Base-by-base conservation (phyloP, 2,329 filamentous ascomycete species). In the Phaeosphaeriaceae sp. region DNA sequence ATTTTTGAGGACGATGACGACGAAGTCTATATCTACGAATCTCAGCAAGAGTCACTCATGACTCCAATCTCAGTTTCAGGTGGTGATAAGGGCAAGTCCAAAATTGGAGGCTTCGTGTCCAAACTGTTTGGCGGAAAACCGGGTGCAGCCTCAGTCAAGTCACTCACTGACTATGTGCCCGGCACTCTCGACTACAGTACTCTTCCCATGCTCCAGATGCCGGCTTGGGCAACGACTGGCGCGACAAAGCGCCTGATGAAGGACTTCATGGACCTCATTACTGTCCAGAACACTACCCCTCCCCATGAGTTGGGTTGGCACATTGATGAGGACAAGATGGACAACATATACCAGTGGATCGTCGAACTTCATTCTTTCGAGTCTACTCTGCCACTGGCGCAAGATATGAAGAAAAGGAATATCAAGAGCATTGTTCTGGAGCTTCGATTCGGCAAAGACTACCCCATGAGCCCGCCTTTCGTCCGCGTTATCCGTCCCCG, bases 341-440 rank as follows among this genome's bases (percentile, higher is more conserved):
- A 82, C 6, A 96, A 93, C 69, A 83, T 93, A 61, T 97, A 95
- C 70, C 92, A 96, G 70, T 96, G 93, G 93, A 92, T 96, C 57
- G 88, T 96, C 6, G 91, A 97, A 74, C 81, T 97, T 1, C 93
- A 97, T 74, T 91, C 89, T 45, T 96, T 97, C 69, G 89, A 92
- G 22, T 63, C 79, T 0, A 74, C 79, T 1, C 82, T 95, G 0
- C 91, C 90, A 0, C 81, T 97, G 1, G 88, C 90, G 0, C 72
- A 84, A 53, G 93, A 97, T 70, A 92, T 97, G 87, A 87, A 88
- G 73, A 68, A 73, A 2, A 82, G 80, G 1, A 82, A 81, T 0
- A 66, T 90, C 56, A 85, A 82, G 21, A 93, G 91, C 70, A 81
- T 97, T 41, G 88, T 96, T 0, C 77, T 96, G 11, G 93, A 97